Base-by-base conservation (phyloP, 1,284 basidiomycete species). In the Puccinia polysora region DNA sequence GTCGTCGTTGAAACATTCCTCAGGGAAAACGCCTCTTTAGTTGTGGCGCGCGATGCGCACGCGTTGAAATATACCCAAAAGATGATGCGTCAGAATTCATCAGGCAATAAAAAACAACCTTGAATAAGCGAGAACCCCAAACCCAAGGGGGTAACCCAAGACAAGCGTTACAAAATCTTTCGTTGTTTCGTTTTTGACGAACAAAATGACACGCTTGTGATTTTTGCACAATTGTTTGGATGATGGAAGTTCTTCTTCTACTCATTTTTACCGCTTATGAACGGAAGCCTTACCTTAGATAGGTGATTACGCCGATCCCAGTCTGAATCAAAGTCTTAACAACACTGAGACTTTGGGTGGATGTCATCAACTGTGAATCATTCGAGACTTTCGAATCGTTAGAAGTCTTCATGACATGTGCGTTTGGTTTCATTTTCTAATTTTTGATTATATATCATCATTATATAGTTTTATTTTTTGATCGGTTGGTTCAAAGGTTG, bases 271-370 rank as follows among this genome's bases (percentile, higher is more conserved):
- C 18, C 53, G 30, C 14, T 49, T 15, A 49, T 28, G 14, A 14
- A 55, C 14, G 36, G 2, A 5, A 7, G 15, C 12, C 53, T 58
- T 50, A 70, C 68, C 68, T 60, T 20, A 70, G 58, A 70, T 70
- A 70, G n/a, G 68, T 70, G 45, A 70, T 70, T 0, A 70, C 68
- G 32, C 68, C 68, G 12, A 70, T 70, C n/a, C 68, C 68, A 15
- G 68, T 70, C 43, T 70, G 68, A 30, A 70, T 58, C 28, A 70
- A 32, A 1, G 68, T 70, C 34, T 53, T 34, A 23, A 70, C 68
- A n/a, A 70, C 55, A 38, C 45, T 53, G 12, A 70, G 38, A 43
- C 68, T 70, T 62, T 70, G 68, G 53, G 58, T 28, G 53, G 68
- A 60, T 12, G 60, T 63, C 38, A 70, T 59, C n/a, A 70, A 28